Evolutionary conservation across 2,329 filamentous ascomycete genomes (phyloP), one percentile per base, ranked within the genome.

Genomic region (Fusarium dimerum): DNA sequence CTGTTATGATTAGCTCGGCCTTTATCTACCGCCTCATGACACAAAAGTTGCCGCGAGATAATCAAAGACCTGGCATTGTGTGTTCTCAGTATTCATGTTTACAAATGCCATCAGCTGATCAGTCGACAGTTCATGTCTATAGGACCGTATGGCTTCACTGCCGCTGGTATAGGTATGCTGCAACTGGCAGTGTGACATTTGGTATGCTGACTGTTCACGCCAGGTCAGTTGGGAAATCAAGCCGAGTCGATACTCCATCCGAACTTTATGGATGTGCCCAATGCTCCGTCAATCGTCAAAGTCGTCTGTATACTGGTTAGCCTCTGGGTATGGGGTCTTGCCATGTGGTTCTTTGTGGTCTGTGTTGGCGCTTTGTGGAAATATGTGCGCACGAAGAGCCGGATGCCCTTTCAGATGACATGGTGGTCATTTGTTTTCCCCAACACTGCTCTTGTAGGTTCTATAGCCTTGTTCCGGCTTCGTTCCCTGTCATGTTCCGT

Each of bases 11-110:
- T 26, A 92, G 91, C 56, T 84, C 88, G 1, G 88, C 90, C 45
- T 94, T 92, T 66, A 83, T 95, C 45, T 94, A 94, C 68, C 84
- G 90, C 30, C 79, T 95, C 29, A 94, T 94, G 90, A 93, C 90
- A 0, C 88, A 93, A 65, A 94, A 94, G 64, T 77, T 95, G 0
- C 90, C 90, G 1, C 80, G 83, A 49, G 90, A 93, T 65, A 85
- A 81, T 40, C 80, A 90, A 17, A 82, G 90, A 11, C 90, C 90
- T 1, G 90, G 88, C 63, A 91, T 95, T 52, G 77, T 79, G 62
- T 56, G 72, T 64, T 12, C 15, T 8, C 5, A 5, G 2, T 6
- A 18, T 5, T 32, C 12, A 10, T 20, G 15, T 18, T 6, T 18
- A n/a, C 11, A 11, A 4, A 11, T 11, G 16, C 16, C 12, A 6